These are phyloP conservation scores for Verticillium longisporum DNA, from an alignment of 2,329 filamentous ascomycete species.

Conservation along the genomic window DNA sequence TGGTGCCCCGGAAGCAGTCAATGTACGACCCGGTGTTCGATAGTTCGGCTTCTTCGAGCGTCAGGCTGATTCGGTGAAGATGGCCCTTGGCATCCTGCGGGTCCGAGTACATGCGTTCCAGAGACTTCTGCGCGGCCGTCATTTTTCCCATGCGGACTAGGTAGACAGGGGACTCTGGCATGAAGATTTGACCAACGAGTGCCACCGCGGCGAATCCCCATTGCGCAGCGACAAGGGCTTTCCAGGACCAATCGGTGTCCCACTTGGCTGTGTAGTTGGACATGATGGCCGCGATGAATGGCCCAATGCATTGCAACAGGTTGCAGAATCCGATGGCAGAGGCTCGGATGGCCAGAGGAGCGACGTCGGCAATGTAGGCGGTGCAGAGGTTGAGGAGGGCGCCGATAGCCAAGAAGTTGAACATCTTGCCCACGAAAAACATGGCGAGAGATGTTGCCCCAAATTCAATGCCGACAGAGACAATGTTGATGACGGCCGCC, in stretches of 20 bases:
- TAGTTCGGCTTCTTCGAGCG: slow-evolving; percentile 14
- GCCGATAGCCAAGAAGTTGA: slow-evolving; percentile 24
- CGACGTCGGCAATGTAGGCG: slow-evolving; percentile 29
- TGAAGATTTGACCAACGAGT: slow-evolving; percentile 19
- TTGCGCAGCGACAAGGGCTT: slow-evolving; percentile 30
- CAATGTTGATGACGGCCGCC: slow-evolving; percentile 16
- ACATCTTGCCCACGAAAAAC: slow-evolving; percentile 22
- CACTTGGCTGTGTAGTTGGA: slow-evolving; percentile 27
- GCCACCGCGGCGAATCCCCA: slow-evolving; percentile 31
- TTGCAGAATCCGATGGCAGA: slow-evolving; percentile 27
- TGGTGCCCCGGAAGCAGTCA: slow-evolving; percentile 39
- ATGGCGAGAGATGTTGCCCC: slow-evolving; percentile 19
- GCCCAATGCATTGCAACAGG: slow-evolving; percentile 30
- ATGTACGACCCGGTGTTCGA: slow-evolving; percentile 19
- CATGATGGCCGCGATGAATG: slow-evolving; percentile 28
- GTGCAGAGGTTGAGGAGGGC: slow-evolving; percentile 29
- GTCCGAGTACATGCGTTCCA: slow-evolving; percentile 23
- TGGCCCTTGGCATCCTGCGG: slow-evolving; percentile 9
- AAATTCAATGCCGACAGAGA: slow-evolving; percentile 21
- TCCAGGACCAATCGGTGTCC: slow-evolving; percentile 31
- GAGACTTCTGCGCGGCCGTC: slow-evolving; percentile 22
- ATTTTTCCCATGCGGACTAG: slow-evolving; percentile 26
- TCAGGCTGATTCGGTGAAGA: slow-evolving; percentile 13
- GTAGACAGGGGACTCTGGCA: slow-evolving; percentile 36
- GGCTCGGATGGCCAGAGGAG: slow-evolving; percentile 28